Evolutionary conservation across 768 basidiomycete genomes (phyloP).

Genomic region (Phaeolepiota aurea): DNA sequence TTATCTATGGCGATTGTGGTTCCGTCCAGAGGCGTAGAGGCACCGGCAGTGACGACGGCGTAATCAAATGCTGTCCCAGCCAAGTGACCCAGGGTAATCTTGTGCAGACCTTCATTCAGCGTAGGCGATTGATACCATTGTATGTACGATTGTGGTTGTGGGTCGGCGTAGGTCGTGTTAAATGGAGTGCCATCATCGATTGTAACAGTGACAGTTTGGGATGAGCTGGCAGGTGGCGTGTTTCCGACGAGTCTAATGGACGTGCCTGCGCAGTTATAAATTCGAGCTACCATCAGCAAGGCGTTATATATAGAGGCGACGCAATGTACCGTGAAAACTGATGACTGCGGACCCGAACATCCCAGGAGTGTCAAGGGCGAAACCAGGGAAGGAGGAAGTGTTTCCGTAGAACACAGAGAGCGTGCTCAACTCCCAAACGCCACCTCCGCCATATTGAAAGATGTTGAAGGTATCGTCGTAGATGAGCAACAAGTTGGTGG

Average conservation of each 20-base stretch:
- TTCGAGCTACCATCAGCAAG: no score
- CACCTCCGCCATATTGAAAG: conserved; percentile 11
- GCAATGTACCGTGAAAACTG: conserved; percentile 15
- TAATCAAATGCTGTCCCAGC: conserved; percentile 15
- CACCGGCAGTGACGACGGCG: conserved; percentile 14
- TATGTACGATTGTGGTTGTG: conserved; percentile 14
- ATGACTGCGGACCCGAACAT: conserved; percentile 5
- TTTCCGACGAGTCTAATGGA: conserved; percentile 16
- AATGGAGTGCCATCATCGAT: conserved; percentile 14
- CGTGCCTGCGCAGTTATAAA: no score
- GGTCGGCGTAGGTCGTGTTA: conserved; percentile 14
- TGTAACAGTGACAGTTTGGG: conserved; percentile 12
- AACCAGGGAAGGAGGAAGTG: conserved; percentile 11
- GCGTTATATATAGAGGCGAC: no score
- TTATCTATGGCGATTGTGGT: conserved; percentile 16
- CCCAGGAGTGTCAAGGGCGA: conserved; percentile 7
- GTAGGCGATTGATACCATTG: conserved; percentile 19
- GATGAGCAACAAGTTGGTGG: no score
- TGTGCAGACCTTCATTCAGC: conserved; percentile 16
- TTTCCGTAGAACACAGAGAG: conserved; percentile 10
- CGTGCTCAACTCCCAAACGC: conserved; percentile 11
- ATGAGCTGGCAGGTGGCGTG: conserved; percentile 9
- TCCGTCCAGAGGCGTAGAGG: conserved; percentile 11
- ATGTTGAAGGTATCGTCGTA: conserved; percentile 11
- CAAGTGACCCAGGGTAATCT: conserved; percentile 12